Conservation (phyloP, 2,329 filamentous ascomycete species). For the Teratosphaeria pseudoeucalypti region DNA sequence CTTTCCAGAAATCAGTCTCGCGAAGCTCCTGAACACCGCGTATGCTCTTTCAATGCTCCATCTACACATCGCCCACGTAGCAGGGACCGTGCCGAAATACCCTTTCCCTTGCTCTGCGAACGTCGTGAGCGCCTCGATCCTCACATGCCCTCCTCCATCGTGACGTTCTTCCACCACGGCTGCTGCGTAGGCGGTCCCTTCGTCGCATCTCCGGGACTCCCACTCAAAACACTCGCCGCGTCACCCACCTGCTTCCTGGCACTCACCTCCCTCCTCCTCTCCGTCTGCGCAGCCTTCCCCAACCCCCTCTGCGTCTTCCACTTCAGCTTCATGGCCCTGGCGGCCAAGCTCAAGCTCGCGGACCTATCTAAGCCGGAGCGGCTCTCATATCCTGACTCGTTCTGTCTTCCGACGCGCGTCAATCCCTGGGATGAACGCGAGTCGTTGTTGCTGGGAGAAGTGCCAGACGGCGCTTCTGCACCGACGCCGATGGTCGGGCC, state of each 20-base stretch:
- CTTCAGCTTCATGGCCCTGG: conserved; percentile 52
- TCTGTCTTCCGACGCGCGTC: conserved; percentile 30
- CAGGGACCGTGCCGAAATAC: background rate
- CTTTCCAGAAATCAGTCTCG: background rate
- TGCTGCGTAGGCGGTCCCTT: background rate
- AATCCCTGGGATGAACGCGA: conserved; percentile 41
- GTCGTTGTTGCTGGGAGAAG: background rate
- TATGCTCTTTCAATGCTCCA: background rate
- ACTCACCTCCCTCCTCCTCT: conserved; percentile 51
- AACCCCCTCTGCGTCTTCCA: conserved; percentile 44
- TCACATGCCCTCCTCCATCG: conserved; percentile 39
- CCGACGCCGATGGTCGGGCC: conserved; percentile 1
- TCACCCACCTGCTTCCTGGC: conserved; percentile 87
- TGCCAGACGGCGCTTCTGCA: background rate
- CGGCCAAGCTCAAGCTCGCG: conserved; percentile 35
- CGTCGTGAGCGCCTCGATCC: background rate
- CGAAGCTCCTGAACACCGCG: background rate
- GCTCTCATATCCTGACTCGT: conserved; percentile 5
- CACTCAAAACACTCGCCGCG: conserved; percentile 54
- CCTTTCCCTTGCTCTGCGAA: background rate
- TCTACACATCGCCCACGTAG: background rate
- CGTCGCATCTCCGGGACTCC: conserved; percentile 5
- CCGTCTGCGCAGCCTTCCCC: conserved; percentile 8
- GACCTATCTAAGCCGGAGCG: conserved; percentile 30
- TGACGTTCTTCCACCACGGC: conserved; percentile 40